Evolutionary conservation across 441 rosid genomes (phyloP).

Genomic region (Manihot esculenta): DNA sequence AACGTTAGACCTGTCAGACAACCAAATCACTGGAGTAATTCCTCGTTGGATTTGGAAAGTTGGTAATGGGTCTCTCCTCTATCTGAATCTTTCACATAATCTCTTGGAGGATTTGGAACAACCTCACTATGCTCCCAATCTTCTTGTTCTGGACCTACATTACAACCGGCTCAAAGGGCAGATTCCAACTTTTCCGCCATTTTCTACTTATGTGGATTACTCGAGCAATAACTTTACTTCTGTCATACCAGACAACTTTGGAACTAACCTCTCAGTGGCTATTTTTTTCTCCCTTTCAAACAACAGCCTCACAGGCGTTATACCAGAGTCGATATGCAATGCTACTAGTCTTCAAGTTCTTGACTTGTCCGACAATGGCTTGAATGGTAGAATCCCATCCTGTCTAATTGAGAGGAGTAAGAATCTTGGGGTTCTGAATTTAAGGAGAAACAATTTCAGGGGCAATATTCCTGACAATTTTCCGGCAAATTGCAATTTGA

Average conservation of each 20-base stretch:
- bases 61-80: rapidly evolving
- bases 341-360: constrained; percentile 25
- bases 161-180: constrained; percentile 15
- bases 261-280: background rate
- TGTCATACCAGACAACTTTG: constrained; percentile 19
- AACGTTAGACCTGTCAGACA: constrained; percentile 40
- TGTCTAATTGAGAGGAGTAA: constrained; percentile 25
- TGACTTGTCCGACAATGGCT: constrained; percentile 43
- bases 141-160: constrained; percentile 31
- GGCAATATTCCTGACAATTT: constrained; percentile 34
- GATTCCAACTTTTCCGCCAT: constrained; percentile 10
- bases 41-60: constrained; percentile 51
- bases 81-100: constrained; percentile 48
- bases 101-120: constrained; percentile 4
- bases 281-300: constrained; percentile 30
- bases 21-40: constrained; percentile 33
- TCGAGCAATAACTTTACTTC: constrained; percentile 27
- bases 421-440: constrained; percentile 36
- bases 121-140: background rate
- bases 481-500: constrained; percentile 24
- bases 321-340: constrained; percentile 33
- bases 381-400: constrained; percentile 33
- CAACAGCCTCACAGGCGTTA: constrained; percentile 4
- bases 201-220: constrained; percentile 8
- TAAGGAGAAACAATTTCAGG: constrained; percentile 33